Percentiles rank a stretch among this genome's conserved stretches.
Conservation (phyloP, 2,329 filamentous ascomycete species). For the Xylariaceae sp. region DNA sequence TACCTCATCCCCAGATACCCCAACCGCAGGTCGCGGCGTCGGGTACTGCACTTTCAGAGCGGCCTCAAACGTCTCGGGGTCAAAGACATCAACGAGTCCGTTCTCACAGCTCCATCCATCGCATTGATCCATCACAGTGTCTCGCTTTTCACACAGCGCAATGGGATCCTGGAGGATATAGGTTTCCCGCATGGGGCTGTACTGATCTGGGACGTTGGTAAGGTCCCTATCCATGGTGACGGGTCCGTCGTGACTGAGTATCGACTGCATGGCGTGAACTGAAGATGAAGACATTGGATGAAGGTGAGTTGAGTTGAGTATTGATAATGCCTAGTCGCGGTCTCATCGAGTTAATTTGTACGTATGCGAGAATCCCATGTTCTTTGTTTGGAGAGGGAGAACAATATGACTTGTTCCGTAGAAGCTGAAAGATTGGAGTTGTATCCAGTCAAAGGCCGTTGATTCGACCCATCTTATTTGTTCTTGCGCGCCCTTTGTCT, state of each 20-base stretch:
- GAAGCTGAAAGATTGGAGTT: not conserved
- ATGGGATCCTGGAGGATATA: not conserved
- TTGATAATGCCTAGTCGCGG: no score
- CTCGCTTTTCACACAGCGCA: not conserved
- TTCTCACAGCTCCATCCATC: constrained; percentile 11
- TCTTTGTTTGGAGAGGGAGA: not conserved
- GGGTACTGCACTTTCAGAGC: not conserved
- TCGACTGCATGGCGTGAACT: no score
- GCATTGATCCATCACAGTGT: constrained; percentile 1
- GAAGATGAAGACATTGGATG: no score
- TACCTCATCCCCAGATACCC: not conserved
- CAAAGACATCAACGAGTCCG: constrained; percentile 13
- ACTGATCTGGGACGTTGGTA: not conserved
- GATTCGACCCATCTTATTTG: not conserved
- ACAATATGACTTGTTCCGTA: not conserved
- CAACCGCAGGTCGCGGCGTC: not conserved
- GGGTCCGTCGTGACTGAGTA: no score
- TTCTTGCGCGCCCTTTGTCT: constrained; percentile 6
- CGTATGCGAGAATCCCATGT: not conserved
- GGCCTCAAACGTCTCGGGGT: constrained; percentile 14
- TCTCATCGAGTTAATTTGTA: no score
- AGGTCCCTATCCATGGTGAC: not conserved
- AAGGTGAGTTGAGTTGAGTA: no score
- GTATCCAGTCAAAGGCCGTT: not conserved
- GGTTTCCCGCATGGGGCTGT: constrained; percentile 3